Evolutionary conservation across 2,329 filamentous ascomycete genomes (phyloP).

Genomic region (Tolypocladium cylindrosporum): DNA sequence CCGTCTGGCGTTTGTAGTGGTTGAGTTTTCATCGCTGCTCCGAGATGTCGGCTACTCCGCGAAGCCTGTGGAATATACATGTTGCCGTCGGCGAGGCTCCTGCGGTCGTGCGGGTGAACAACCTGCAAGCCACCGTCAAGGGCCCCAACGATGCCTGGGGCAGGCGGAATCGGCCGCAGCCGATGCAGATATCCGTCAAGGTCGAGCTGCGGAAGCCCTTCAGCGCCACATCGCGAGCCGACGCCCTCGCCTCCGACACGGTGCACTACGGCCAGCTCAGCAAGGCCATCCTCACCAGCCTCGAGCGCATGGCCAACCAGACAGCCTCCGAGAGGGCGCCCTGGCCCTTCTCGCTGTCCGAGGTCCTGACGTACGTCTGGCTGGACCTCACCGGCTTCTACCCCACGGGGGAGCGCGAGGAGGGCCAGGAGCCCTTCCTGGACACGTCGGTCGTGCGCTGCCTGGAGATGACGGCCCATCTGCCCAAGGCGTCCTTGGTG

Average conservation of each 20-base stretch:
- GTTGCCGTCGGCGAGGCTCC: slow-evolving; percentile 15
- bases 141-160: slow-evolving; percentile 62
- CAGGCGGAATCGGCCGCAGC: slow-evolving; percentile 47
- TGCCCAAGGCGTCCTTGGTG: slow-evolving; percentile 61
- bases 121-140: slow-evolving; percentile 46
- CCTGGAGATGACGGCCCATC: slow-evolving; percentile 40
- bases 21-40: not conserved
- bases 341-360: slow-evolving; percentile 10
- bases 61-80: slow-evolving; percentile 13
- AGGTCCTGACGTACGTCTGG: slow-evolving; percentile 22
- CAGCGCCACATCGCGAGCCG: slow-evolving; percentile 42
- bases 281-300: slow-evolving; percentile 48
- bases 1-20: not conserved
- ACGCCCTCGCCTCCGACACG: slow-evolving; percentile 57
- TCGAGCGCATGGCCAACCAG: slow-evolving; percentile 21
- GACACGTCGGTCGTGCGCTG: slow-evolving; percentile 25
- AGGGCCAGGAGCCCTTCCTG: slow-evolving; percentile 16
- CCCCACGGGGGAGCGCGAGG: slow-evolving; percentile 6
- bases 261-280: slow-evolving; percentile 66
- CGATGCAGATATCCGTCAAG: slow-evolving; percentile 48
- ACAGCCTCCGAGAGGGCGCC: not conserved
- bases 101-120: slow-evolving; percentile 48
- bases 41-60: slow-evolving; percentile 11
- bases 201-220: slow-evolving; percentile 49
- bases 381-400: slow-evolving; percentile 16